Base-by-base conservation (phyloP, 208 protist species). In the Trypanosomatidae sp. region DNA sequence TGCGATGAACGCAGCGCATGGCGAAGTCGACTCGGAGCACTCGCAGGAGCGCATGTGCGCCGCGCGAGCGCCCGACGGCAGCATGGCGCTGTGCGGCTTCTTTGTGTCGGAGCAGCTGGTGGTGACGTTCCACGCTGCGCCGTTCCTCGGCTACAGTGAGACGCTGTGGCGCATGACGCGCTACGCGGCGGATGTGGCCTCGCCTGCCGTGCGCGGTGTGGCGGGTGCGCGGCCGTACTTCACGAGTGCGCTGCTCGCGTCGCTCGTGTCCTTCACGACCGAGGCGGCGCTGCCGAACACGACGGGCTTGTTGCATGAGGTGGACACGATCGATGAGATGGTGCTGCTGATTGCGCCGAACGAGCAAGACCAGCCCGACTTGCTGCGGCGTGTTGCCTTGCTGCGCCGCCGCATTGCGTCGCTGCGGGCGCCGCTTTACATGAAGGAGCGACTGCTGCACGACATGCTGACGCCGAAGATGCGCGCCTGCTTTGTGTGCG, bases 261-360 rank as follows among this genome's bases (percentile, higher is more conserved):
- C 71, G 33, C 58, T 86, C 16, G 48, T 76, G 6, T 63, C 61
- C 39, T 87, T 76, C 48, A 66, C 64, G 1, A 80, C 50, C 46
- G 82, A 86, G 61, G 67, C 71, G 45, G 48, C 60, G 48, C 48
- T 92, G 20, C 71, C 76, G 3, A 71, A 88, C 49, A 71, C 71
- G 24, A 78, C 73, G n/a, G 43, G 61, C 37, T 48, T 88, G 30
- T 49, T 92, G 21, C 72, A 63, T 24, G 75, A 92, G 54, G 83
- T 92, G 33, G 79, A 86, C 54, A 66, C 62, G 46, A 75, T 92
- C 18, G 76, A 92, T 41, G 83, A 92, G 57, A 88, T 92, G 76
- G 72, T 87, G 41, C 56, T 89, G 38, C 67, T 88, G 11, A 80
- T 92, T 52, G 75, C 78, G 6, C 77, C 82, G 1, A 77, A 72